phyloP scores from a whole-genome alignment of 2,329 filamentous ascomycete species.

The Rhynchosporium graminicola region DNA sequence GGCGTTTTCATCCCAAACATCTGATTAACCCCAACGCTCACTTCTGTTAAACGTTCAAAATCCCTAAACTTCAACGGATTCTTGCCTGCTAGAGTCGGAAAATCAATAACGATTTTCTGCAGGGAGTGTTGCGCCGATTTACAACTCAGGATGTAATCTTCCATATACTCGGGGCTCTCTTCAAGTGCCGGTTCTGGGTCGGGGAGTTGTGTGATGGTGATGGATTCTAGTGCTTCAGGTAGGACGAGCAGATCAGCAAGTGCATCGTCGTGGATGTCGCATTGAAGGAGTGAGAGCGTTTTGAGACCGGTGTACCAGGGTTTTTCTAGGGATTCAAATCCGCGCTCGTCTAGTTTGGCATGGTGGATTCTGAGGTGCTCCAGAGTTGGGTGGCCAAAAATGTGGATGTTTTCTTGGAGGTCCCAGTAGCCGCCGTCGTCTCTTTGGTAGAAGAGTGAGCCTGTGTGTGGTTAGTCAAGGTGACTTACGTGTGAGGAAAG shows the following conservation, averaged over 20 bases:
- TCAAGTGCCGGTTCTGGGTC: slow-evolving; percentile 44
- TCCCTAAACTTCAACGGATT: slow-evolving; percentile 48
- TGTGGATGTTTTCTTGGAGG: slow-evolving; percentile 53
- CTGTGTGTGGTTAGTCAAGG: neutral
- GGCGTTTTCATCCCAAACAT: slow-evolving; percentile 50
- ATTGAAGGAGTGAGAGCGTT: slow-evolving; percentile 50
- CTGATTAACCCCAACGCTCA: slow-evolving; percentile 51
- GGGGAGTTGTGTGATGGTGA: slow-evolving; percentile 50
- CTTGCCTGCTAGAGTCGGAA: slow-evolving; percentile 44
- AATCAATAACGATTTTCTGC: slow-evolving; percentile 49
- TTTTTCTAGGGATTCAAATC: slow-evolving; percentile 51
- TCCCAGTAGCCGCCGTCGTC: slow-evolving; percentile 51
- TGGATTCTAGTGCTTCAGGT: slow-evolving; percentile 48
- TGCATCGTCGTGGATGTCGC: slow-evolving; percentile 51
- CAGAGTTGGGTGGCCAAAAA: slow-evolving; percentile 52
- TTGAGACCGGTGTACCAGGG: slow-evolving; percentile 49
- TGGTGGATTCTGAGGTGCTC: slow-evolving; percentile 48
- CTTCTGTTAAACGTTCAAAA: slow-evolving; percentile 45
- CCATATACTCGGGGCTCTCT: slow-evolving; percentile 50
- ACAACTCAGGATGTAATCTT: slow-evolving; percentile 50
- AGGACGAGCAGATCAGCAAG: slow-evolving; percentile 47
- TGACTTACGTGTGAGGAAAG: neutral
- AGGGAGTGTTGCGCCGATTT: slow-evolving; percentile 46
- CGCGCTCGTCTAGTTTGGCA: slow-evolving; percentile 50
- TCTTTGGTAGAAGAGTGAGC: slow-evolving; percentile 48